Conservation (phyloP, 2,329 filamentous ascomycete genomes). For the Neonectria neomacrospora region DNA sequence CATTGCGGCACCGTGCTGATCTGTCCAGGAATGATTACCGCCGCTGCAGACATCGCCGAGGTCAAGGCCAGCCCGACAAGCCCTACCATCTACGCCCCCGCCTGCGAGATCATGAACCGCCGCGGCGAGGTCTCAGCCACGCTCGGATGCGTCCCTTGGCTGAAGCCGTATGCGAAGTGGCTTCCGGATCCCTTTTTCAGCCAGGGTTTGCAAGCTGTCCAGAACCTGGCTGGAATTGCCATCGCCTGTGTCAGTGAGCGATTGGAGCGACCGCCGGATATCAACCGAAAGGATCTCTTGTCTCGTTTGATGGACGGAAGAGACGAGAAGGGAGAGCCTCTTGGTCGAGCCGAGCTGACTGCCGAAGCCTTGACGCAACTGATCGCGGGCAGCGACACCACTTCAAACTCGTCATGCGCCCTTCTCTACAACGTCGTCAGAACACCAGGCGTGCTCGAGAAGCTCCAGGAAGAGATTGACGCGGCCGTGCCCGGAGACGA, state of each 20-base stretch:
- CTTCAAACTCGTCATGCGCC: slow-evolving; percentile 83
- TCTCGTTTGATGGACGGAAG: slow-evolving; percentile 86
- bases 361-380: slow-evolving; percentile 91
- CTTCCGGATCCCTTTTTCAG: slow-evolving; percentile 86
- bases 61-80: slow-evolving; percentile 70
- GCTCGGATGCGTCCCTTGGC: slow-evolving; percentile 76
- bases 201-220: slow-evolving; percentile 77
- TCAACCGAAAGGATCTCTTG: slow-evolving; percentile 81
- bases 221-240: slow-evolving; percentile 87
- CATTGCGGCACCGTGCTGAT: rapidly evolving
- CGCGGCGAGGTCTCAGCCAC: slow-evolving; percentile 87
- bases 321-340: slow-evolving; percentile 79
- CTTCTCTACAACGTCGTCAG: slow-evolving; percentile 80
- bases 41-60: slow-evolving; percentile 80
- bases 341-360: slow-evolving; percentile 83
- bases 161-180: slow-evolving; percentile 84
- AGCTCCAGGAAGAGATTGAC: slow-evolving; percentile 80
- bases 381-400: slow-evolving; percentile 83
- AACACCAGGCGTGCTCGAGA: slow-evolving; percentile 76
- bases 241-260: slow-evolving; percentile 82
- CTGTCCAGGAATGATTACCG: slow-evolving; percentile 70
- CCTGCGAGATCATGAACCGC: slow-evolving; percentile 91
- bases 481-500: slow-evolving; percentile 68
- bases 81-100: slow-evolving; percentile 75
- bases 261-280: slow-evolving; percentile 70